These are phyloP conservation scores for Aspergillus puulaauensis DNA, from an alignment of 2,329 filamentous ascomycete species.

Conservation along the genomic window DNA sequence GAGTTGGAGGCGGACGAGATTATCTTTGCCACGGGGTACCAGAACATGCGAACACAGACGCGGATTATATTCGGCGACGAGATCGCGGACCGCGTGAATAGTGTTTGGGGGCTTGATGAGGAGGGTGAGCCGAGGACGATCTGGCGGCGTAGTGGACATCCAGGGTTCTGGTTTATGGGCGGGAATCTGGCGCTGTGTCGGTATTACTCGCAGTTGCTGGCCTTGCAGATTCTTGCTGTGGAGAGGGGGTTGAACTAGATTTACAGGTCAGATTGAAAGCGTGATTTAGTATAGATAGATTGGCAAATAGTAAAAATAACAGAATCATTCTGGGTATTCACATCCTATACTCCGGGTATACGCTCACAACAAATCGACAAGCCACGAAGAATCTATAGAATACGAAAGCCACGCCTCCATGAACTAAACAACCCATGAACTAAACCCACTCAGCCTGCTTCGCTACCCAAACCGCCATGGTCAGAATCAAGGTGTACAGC, in stretches of 20 bases:
- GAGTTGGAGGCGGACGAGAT: conserved; percentile 64
- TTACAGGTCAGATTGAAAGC: not conserved
- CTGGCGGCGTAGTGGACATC: conserved; percentile 62
- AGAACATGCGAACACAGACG: conserved; percentile 67
- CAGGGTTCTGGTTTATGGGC: conserved; percentile 67
- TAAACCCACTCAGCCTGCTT: conserved; percentile 28
- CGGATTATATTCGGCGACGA: conserved; percentile 61
- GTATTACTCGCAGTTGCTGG: conserved; percentile 58
- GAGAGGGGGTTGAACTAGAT: conserved; percentile 26
- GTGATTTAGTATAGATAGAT: not conserved
- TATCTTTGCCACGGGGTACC: conserved; percentile 59
- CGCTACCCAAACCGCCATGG: conserved; percentile 31
- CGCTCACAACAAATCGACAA: not conserved
- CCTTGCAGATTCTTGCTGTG: conserved; percentile 51
- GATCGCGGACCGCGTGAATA: conserved; percentile 57
- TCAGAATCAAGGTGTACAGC: conserved; percentile 32
- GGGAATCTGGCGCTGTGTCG: conserved; percentile 64
- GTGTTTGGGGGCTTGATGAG: conserved; percentile 63
- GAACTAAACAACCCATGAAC: conserved; percentile 6
- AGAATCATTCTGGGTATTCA: not conserved
- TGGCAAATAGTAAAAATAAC: no score
- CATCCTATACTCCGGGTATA: not conserved
- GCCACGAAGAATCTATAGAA: not conserved
- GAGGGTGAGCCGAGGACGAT: conserved; percentile 58
- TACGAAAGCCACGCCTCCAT: not conserved